phyloP scores from a whole-genome alignment of 495 filamentous ascomycete genomes.

The Penicillium simplicissimum region DNA sequence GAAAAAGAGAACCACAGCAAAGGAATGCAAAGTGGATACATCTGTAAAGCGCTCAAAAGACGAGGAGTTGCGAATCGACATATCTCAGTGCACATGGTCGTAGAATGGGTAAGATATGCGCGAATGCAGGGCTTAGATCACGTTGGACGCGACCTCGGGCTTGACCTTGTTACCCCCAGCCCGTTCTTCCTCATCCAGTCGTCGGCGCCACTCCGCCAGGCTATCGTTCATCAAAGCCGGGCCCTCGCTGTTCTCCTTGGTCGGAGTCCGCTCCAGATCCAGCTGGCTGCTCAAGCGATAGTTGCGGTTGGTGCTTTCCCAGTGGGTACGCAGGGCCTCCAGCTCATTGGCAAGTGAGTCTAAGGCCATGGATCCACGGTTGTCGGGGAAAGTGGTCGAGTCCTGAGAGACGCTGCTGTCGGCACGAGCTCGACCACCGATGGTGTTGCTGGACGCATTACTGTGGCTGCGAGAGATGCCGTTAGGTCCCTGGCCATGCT shows the following conservation, averaged over 20 bases:
- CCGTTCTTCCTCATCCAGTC: constrained; percentile 65
- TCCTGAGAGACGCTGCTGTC: constrained; percentile 55
- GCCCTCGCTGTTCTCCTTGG: constrained; percentile 51
- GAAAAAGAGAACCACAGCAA: not conserved
- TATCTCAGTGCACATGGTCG: constrained; percentile 31
- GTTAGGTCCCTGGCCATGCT: constrained; percentile 46
- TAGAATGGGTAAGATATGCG: constrained; percentile 12
- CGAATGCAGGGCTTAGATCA: constrained; percentile 34
- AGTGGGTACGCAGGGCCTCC: constrained; percentile 82
- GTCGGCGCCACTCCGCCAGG: constrained; percentile 72
- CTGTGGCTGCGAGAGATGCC: constrained; percentile 47
- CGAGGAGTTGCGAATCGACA: constrained; percentile 20
- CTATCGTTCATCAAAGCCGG: constrained; percentile 60
- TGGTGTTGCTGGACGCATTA: constrained; percentile 47
- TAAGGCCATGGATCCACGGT: constrained; percentile 79
- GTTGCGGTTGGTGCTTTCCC: constrained; percentile 93
- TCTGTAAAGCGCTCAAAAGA: constrained; percentile 25
- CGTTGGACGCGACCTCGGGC: constrained; percentile 27
- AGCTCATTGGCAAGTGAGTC: constrained; percentile 91
- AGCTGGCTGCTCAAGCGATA: constrained; percentile 84
- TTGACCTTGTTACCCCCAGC: constrained; percentile 25
- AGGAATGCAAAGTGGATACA: constrained; percentile 19
- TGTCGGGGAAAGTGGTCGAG: constrained; percentile 61
- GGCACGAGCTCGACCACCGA: constrained; percentile 39
- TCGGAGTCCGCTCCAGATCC: constrained; percentile 74